Evolutionary conservation across 257 asterid genomes (phyloP).

Genomic region (Penstemon barbatus): DNA sequence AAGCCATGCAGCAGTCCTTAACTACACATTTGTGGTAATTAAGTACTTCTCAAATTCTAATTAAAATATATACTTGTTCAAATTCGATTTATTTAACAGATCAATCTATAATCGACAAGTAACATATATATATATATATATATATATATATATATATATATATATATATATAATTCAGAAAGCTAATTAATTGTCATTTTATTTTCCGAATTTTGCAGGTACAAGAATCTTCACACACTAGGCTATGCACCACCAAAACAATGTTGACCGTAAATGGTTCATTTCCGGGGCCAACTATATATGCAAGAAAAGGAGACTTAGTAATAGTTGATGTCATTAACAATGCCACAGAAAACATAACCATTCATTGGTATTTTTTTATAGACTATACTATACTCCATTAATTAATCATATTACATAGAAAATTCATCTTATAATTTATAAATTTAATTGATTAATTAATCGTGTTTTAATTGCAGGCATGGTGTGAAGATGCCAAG

Average conservation of each 20-base stretch:
- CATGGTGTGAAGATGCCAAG: slow-evolving; percentile 62
- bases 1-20: slow-evolving; percentile 27
- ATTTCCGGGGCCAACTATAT: slow-evolving; percentile 46
- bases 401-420: no score
- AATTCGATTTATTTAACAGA: no score
- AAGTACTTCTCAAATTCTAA: no score
- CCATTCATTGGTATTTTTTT: slow-evolving; percentile 38
- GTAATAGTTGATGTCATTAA: slow-evolving; percentile 39
- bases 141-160: no score
- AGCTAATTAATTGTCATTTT: background rate
- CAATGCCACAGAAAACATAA: slow-evolving; percentile 34
- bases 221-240: slow-evolving; percentile 36
- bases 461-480: slow-evolving; percentile 29
- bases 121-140: no score
- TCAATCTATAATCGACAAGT: no score
- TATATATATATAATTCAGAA: no score
- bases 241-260: slow-evolving; percentile 40
- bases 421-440: no score
- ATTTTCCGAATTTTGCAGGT: slow-evolving; percentile 30
- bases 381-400: background rate
- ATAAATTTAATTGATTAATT: no score
- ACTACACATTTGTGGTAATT: slow-evolving; percentile 36
- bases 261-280: slow-evolving; percentile 44
- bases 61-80: background rate
- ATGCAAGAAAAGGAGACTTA: slow-evolving; percentile 39